These are phyloP conservation scores for Emergomyces pasteurianus DNA, from an alignment of 2,329 filamentous ascomycete genomes.

Conservation along the genomic window DNA sequence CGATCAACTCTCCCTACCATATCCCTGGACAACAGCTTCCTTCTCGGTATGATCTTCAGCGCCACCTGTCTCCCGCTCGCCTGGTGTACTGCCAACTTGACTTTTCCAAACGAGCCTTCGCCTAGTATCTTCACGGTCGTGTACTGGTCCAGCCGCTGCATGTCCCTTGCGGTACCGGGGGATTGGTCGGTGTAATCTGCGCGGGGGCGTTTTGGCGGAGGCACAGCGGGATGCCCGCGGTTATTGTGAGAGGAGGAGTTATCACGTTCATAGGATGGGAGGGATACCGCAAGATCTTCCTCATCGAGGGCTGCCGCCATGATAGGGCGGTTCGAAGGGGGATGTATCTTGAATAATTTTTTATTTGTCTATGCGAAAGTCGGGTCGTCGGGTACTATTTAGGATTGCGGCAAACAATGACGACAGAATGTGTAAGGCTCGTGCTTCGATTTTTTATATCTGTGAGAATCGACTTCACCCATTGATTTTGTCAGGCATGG, in stretches of 20 bases:
- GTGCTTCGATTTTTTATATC: not conserved
- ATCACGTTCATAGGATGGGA: conserved; percentile 16
- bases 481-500: not conserved
- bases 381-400: not conserved
- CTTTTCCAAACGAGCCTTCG: conserved; percentile 96
- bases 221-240: conserved; percentile 12
- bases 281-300: conserved; percentile 27
- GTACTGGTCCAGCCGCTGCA: conserved; percentile 85
- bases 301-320: conserved; percentile 27
- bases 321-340: conserved; percentile 4
- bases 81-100: conserved; percentile 89
- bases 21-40: conserved; percentile 90
- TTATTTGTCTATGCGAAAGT: not conserved
- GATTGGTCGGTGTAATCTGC: conserved; percentile 25
- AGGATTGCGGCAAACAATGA: not conserved
- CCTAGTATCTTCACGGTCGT: conserved; percentile 81
- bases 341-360: not conserved
- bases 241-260: not conserved
- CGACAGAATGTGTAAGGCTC: not conserved
- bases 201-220: conserved; percentile 1
- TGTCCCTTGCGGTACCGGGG: conserved; percentile 43
- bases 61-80: conserved; percentile 91
- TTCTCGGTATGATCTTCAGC: conserved; percentile 92
- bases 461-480: not conserved
- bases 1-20: conserved; percentile 97